These are phyloP conservation scores for Cryphonectria naterciae DNA, from an alignment of 2,329 filamentous ascomycete genomes.

Conservation along the genomic window DNA sequence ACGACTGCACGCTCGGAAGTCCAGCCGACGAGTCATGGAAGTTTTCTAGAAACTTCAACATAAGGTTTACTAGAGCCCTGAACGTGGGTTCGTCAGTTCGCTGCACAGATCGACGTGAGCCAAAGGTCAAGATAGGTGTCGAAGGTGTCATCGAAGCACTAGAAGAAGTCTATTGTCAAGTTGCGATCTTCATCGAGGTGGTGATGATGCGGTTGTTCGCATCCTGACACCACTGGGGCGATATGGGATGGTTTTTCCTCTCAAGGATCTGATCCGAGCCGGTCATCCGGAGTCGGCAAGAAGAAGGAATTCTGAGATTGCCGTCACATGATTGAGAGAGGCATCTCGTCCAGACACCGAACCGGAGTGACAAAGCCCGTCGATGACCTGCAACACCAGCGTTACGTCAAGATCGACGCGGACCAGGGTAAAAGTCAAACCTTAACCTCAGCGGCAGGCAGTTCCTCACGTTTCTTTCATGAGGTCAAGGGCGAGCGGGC, in stretches of 20 bases:
- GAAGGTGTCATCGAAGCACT: slow-evolving; percentile 14
- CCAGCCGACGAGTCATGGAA: slow-evolving; percentile 15
- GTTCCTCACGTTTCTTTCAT: background rate
- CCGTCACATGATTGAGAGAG: background rate
- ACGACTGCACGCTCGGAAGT: slow-evolving; percentile 61
- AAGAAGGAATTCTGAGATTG: background rate
- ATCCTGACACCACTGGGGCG: background rate
- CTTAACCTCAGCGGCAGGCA: slow-evolving; percentile 17
- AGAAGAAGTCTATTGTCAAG: slow-evolving; percentile 12
- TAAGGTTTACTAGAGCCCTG: slow-evolving; percentile 15
- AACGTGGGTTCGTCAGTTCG: background rate
- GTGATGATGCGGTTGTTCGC: background rate
- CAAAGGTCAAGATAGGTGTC: background rate
- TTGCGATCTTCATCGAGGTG: background rate
- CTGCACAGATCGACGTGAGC: slow-evolving; percentile 8
- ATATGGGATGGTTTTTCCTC: slow-evolving; percentile 1
- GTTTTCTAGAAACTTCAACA: slow-evolving; percentile 20
- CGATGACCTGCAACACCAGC: background rate
- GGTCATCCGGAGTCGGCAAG: background rate
- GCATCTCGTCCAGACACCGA: background rate
- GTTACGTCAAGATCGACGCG: slow-evolving; percentile 9
- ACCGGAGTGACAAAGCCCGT: background rate
- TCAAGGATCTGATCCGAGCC: background rate
- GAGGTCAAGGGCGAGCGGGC: background rate
- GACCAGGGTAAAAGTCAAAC: slow-evolving; percentile 4